phyloP scores from a whole-genome alignment of 164 flowering plant genomes.

The Buxus sempervirens region DNA sequence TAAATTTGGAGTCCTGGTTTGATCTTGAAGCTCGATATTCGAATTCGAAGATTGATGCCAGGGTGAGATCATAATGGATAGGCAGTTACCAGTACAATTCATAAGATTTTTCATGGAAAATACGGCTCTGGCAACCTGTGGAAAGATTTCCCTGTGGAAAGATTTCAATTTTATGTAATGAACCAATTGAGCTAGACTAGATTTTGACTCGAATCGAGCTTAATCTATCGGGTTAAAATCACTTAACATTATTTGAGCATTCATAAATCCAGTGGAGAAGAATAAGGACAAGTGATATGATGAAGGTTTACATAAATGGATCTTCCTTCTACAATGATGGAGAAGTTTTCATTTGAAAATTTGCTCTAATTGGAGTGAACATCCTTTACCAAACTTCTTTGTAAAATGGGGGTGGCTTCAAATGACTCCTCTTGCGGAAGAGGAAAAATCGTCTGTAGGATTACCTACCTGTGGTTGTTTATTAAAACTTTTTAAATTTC shows the following conservation, averaged over 20 bases:
- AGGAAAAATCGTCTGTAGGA: too few species aligned
- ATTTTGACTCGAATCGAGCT: background rate
- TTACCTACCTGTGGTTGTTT: too few species aligned
- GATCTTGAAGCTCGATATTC: slow-evolving; percentile 21
- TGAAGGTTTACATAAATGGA: too few species aligned
- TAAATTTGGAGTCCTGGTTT: slow-evolving; percentile 25
- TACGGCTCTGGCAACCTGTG: background rate
- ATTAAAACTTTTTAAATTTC: too few species aligned
- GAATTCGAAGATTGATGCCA: slow-evolving; percentile 7
- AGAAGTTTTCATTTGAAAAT: too few species aligned
- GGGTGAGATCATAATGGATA: slow-evolving; percentile 1
- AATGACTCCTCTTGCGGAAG: too few species aligned
- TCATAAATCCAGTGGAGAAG: too few species aligned
- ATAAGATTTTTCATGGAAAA: background rate
- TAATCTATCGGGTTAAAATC: background rate
- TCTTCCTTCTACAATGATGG: too few species aligned
- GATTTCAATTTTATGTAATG: background rate
- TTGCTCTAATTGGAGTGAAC: too few species aligned
- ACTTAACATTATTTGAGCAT: background rate
- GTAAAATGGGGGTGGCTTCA: too few species aligned
- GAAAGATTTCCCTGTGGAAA: background rate
- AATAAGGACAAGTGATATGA: too few species aligned
- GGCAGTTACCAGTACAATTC: background rate
- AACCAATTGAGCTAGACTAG: background rate
- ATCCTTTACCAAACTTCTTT: too few species aligned